Evolutionary conservation across 2,329 filamentous ascomycete genomes (phyloP), one percentile per base, ranked within the genome.

Genomic region (Curvularia hawaiiensis): DNA sequence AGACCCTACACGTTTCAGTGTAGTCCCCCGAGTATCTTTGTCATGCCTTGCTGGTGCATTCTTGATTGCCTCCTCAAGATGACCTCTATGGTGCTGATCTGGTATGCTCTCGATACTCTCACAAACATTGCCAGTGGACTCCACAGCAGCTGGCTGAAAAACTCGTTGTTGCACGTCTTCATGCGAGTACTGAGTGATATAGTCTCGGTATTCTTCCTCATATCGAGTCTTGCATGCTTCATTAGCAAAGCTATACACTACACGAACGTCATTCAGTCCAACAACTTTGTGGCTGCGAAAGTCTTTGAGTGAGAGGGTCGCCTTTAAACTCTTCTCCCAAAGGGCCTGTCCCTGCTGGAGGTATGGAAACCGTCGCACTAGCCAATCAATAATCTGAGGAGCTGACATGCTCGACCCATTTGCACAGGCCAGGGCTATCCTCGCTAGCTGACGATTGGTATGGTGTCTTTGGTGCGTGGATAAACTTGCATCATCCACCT

Each of bases 241-340:
- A 20, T 41, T 52, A 8, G 38, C 50, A 28, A 61, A 54, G 30
- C 40, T 53, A 22, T 50, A 61, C 11, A 41, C 5, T 31, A 52
- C 54, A 53, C 54, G 35, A 18, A 24, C 24, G 1, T 51, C 44
- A 20, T 28, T 35, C 20, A 14, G n/a, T 28, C 54, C 48, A 14
- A 22, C 16, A 40, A 47, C 49, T 40, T 46, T 60, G 2, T 30
- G 6, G 28, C 58, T 45, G 20, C 45, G 11, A 30, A 69, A 68
- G 41, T 64, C 61, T 18, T 54, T 51, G 9, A 30, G 22, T 8
- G 62, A 67, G 16, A 69, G 56, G 20, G 43, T 44, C 6, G 62
- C 35, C 31, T 33, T 49, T 6, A 67, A 24, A 20, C 50, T 62
- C 18, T 40, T 63, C 33, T 66, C 56, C 66, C 63, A 70, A 12